Evolutionary conservation across 176 grass and related monocot genomes (phyloP).

Genomic region (Zoysia japonica): DNA sequence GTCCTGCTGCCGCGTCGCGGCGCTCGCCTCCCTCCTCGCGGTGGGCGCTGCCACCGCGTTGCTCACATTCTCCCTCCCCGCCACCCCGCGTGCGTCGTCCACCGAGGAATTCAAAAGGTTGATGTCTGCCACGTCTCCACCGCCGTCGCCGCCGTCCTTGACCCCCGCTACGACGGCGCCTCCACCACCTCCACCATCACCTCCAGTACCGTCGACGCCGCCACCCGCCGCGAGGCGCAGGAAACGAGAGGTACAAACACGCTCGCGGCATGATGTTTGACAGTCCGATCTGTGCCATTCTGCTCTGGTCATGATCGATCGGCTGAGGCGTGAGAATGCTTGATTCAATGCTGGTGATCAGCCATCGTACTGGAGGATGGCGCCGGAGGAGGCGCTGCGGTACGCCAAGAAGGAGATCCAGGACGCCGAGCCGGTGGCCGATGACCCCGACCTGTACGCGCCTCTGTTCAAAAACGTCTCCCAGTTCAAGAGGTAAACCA

Average conservation of each 20-base stretch:
- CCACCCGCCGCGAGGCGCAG: constrained; percentile 22
- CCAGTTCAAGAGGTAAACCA: constrained; percentile 64
- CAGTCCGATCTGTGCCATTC: neutral
- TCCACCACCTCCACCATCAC: neutral
- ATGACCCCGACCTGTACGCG: constrained; percentile 66
- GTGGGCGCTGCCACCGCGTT: constrained; percentile 43
- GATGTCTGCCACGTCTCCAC: neutral
- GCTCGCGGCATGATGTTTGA: neutral
- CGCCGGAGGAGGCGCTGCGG: constrained; percentile 62
- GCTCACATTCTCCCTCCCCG: constrained; percentile 45
- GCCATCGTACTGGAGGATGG: constrained; percentile 83
- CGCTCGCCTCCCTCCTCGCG: constrained; percentile 36
- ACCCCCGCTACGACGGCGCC: neutral
- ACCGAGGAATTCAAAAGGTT: neutral
- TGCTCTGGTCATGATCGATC: neutral
- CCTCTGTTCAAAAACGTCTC: constrained; percentile 87
- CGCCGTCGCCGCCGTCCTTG: neutral
- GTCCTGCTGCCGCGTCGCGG: constrained; percentile 30
- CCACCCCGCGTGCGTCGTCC: neutral
- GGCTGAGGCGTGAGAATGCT: neutral
- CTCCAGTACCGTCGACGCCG: neutral
- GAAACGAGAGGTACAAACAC: constrained; percentile 45
- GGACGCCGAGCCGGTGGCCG: constrained; percentile 37
- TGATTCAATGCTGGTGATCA: constrained; percentile 20
- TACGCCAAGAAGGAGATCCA: constrained; percentile 73